Evolutionary conservation across 768 basidiomycete species (phyloP), one percentile per base, ranked within the genome.

Genomic region (Tubosaeta sp.): DNA sequence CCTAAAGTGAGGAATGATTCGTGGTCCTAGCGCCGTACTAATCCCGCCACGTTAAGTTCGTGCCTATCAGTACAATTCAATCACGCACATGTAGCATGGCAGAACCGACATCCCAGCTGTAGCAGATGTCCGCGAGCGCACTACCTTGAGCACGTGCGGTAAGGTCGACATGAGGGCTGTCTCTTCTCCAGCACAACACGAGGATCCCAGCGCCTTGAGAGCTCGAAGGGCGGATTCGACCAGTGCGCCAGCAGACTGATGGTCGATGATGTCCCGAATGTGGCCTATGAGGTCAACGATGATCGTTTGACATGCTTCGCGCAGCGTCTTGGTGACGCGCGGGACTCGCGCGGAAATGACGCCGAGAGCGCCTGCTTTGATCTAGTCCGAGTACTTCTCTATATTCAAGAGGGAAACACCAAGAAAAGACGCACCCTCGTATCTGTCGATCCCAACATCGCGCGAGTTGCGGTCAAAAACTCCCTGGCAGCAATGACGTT

Each of bases 1-100:
- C 46, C 81, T 81, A 70, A 96, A 86, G 68, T 82, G 78, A 5
- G 95, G 92, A 44, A 99, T 92, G 44, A 93, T 76, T 0, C 95
- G 84, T 11, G 94, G 91, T 0, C 90, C 92, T 19, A 97, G 78
- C 41, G 85, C 83, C 18, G 75, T 65, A 18, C 92, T 95, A 32
- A 59, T 14, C 40, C 31, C 30, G 3, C 39, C 36, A 18, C 12
- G 6, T 66, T 43, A 58, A 57, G n/a, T 31, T 10, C 36, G 19
- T 6, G 10, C 0, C 16, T 21, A 14, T 42, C 12, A 31, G 18
- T 31, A 32, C 19, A 25, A 48, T 9, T 27, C 39, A 30, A 41
- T 3, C 31, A 41, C 49, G 76, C 79, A 92, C 87, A 81, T 73
- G 50, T 93, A 73, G 30, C 81, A 73, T 5, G 79, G 67, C 27